These are phyloP conservation scores for Cercophora scortea DNA, from an alignment of 495 filamentous ascomycete genomes.

Conservation along the genomic window DNA sequence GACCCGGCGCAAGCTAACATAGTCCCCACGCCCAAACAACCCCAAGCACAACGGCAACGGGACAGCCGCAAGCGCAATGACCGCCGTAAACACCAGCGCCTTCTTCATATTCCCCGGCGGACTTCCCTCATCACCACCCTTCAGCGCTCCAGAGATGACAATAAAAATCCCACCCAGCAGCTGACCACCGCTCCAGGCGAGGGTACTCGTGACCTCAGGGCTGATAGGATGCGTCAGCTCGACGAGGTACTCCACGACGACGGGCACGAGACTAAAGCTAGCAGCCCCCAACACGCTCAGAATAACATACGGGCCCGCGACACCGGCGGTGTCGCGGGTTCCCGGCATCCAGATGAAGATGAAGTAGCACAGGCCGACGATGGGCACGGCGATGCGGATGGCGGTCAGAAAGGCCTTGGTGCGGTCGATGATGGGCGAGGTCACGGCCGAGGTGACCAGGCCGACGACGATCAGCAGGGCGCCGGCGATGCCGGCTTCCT, in stretches of 20 bases:
- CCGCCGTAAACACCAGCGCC: constrained; percentile 72
- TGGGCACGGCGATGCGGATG: constrained; percentile 67
- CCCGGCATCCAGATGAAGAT: constrained; percentile 72
- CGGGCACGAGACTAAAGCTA: constrained; percentile 72
- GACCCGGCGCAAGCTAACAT: constrained; percentile 49
- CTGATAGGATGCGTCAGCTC: constrained; percentile 80
- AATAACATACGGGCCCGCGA: constrained; percentile 67
- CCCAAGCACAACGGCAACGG: constrained; percentile 64
- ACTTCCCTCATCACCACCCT: constrained; percentile 42
- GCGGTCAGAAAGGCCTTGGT: constrained; percentile 70
- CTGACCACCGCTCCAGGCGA: constrained; percentile 80
- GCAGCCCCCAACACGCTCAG: constrained; percentile 67
- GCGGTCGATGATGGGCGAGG: constrained; percentile 74
- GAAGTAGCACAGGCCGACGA: constrained; percentile 67
- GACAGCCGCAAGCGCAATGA: constrained; percentile 54
- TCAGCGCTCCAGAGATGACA: constrained; percentile 70
- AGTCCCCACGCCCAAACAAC: constrained; percentile 47
- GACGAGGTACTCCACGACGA: constrained; percentile 78
- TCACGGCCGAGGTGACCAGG: constrained; percentile 65
- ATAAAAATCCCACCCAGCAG: constrained; percentile 77
- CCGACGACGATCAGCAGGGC: constrained; percentile 87
- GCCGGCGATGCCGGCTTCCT: constrained; percentile 81
- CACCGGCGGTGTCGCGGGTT: constrained; percentile 39
- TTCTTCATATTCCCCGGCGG: constrained; percentile 64
- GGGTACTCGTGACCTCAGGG: constrained; percentile 76